Base-by-base conservation (phyloP, 768 basidiomycete genomes). In the Xerocomus spinulosus region DNA sequence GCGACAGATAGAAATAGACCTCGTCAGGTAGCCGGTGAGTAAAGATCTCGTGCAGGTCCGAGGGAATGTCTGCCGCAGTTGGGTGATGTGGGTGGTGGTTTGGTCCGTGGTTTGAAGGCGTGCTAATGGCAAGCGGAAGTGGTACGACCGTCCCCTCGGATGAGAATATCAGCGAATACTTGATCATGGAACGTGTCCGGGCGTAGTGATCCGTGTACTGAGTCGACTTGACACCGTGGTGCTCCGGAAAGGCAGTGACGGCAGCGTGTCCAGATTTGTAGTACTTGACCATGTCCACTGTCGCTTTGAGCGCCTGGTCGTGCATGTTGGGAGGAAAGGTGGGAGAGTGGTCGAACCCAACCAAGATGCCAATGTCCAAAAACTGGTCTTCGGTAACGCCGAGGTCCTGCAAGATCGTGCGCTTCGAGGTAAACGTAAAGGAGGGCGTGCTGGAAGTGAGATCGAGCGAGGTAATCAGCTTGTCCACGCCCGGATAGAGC, bases 21-120 rank as follows among this genome's bases (percentile, higher is more conserved):
- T 98, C 93, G 66, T 98, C 96, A 1, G 95, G 95, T 21, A 99
- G 76, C 37, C 92, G 85, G 67, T 90, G 74, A 9, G 92, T 94
- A 72, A 97, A 98, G 51, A 98, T 88, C 44, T 96, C 92, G 62
- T 95, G 89, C 32, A 99, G 71, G 68, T 98, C 95, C 41, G 70
- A 66, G 3, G 96, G 96, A 48, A 98, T 84, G 61, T 98, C 96
- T 23, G 85, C 82, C 0, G 87, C 81, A 0, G 90, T 91, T 34
- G 86, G 80, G 50, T 85, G 82, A 56, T 82, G 80, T 17, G 72
- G 66, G 52, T 82, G 79, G 59, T 81, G 79, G 55, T 76, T 78
- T 20, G 77, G 71, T 8, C 77, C 71, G 42, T 78, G 75, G 5
- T 71, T 52, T 10, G 74, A 68, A 14, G 79, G 75, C 34, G 73